Evolutionary conservation across 805 yeast species (phyloP).

Genomic region (Starmerella kuoi): DNA sequence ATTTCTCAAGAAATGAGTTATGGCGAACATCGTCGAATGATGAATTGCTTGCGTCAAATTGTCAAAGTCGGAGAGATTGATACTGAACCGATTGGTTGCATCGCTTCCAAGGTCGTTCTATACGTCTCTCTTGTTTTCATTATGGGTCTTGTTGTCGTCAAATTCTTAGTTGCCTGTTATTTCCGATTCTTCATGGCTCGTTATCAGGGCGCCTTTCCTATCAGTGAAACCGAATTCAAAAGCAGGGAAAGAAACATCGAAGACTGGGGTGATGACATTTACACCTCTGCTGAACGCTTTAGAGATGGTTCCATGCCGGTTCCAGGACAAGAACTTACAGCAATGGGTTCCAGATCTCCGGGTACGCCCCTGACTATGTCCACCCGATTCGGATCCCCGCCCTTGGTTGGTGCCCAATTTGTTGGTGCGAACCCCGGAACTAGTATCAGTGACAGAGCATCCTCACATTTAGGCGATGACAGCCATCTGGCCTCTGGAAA

Average conservation of each 20-base stretch:
- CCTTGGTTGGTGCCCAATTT: conserved; percentile 11
- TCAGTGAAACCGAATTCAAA: conserved; percentile 46
- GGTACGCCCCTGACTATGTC: conserved; percentile 9
- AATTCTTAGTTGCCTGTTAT: conserved; percentile 77
- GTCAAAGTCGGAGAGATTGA: conserved; percentile 83
- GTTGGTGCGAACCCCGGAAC: background rate
- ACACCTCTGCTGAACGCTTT: conserved; percentile 26
- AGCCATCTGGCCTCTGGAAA: background rate
- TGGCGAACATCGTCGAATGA: conserved; percentile 54
- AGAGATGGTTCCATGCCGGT: conserved; percentile 36
- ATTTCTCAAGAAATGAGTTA: conserved; percentile 61
- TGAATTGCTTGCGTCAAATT: conserved; percentile 74
- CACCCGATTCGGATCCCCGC: background rate
- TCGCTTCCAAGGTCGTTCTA: conserved; percentile 77
- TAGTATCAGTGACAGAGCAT: no score
- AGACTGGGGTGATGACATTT: conserved; percentile 67
- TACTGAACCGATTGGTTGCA: conserved; percentile 82
- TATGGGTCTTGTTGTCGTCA: conserved; percentile 60
- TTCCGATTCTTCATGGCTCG: conserved; percentile 75
- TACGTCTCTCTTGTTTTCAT: conserved; percentile 74
- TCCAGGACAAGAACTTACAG: conserved; percentile 1
- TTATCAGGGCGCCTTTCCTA: conserved; percentile 63
- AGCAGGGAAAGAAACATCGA: conserved; percentile 60
- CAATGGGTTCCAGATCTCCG: background rate
- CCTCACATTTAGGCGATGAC: background rate